Evolutionary conservation across 805 yeast species (phyloP).

Genomic region (Wickerhamomyces chambardii): DNA sequence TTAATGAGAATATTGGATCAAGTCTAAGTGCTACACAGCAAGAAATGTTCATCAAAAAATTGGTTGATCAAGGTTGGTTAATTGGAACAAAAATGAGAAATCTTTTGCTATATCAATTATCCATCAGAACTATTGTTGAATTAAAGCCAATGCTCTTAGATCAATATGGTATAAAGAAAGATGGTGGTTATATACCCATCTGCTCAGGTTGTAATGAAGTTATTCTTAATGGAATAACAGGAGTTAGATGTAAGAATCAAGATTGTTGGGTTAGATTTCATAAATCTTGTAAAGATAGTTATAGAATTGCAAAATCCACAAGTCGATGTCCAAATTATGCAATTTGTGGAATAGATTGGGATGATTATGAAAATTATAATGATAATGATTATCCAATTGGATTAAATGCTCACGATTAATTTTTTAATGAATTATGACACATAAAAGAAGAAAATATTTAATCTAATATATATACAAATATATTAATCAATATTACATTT

Average conservation of each 20-base stretch:
- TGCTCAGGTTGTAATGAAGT: slow-evolving; percentile 46
- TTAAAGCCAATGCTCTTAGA: slow-evolving; percentile 33
- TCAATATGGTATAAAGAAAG: slow-evolving; percentile 27
- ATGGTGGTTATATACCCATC: slow-evolving; percentile 25
- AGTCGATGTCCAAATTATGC: slow-evolving; percentile 22
- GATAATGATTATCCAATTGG: neutral
- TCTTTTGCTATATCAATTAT: slow-evolving; percentile 19
- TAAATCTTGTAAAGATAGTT: slow-evolving; percentile 34
- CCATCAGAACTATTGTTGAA: slow-evolving; percentile 37
- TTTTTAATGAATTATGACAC: too few species aligned
- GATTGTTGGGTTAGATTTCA: slow-evolving; percentile 37
- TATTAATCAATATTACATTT: too few species aligned
- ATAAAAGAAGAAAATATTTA: too few species aligned
- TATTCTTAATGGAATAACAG: slow-evolving; percentile 31
- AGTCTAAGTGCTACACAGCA: slow-evolving; percentile 28
- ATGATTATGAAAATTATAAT: neutral
- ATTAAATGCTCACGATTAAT: too few species aligned
- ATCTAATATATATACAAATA: too few species aligned
- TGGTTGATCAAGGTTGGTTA: slow-evolving; percentile 49
- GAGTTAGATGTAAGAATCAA: slow-evolving; percentile 28
- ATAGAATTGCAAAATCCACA: slow-evolving; percentile 20
- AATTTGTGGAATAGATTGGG: slow-evolving; percentile 15
- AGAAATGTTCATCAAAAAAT: slow-evolving; percentile 24
- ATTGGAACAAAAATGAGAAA: slow-evolving; percentile 22
- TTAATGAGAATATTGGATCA: slow-evolving; percentile 16